Evolutionary conservation across 192 early-diverging fungal genomes (phyloP).

Genomic region (Coemansia sp.): DNA sequence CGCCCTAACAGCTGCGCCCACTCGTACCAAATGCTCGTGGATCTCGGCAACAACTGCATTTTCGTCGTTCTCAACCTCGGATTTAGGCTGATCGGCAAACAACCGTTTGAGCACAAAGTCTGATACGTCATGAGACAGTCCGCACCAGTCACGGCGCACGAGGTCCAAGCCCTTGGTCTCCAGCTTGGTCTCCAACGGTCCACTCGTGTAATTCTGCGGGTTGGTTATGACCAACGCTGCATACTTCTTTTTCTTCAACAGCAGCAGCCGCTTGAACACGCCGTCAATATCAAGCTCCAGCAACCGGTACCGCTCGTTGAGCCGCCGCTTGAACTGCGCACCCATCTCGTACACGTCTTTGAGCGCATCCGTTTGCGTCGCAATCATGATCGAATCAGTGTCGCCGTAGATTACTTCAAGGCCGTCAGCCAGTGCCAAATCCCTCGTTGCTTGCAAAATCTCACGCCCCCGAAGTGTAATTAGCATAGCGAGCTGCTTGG

Average conservation of each 20-base stretch:
- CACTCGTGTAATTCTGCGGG: constrained; percentile 30
- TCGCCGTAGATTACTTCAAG: constrained; percentile 99
- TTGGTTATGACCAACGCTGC: constrained; percentile 69
- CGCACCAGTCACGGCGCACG: constrained; percentile 98
- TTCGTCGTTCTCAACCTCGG: constrained; percentile 43
- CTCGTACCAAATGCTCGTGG: constrained; percentile 65
- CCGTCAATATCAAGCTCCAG: constrained; percentile 98
- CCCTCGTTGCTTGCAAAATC: constrained; percentile 90
- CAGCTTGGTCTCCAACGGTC: constrained; percentile 32
- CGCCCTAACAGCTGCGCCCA: constrained; percentile 69
- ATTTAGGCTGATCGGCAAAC: constrained; percentile 42
- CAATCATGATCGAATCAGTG: constrained; percentile 98
- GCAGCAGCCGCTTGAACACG: constrained; percentile 80
- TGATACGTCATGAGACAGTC: constrained; percentile 84
- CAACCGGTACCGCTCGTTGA: constrained; percentile 90
- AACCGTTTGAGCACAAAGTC: constrained; percentile 68
- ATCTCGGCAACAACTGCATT: constrained; percentile 76
- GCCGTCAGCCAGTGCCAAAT: constrained; percentile 71
- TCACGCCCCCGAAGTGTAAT: constrained; percentile 94
- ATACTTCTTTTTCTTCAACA: constrained; percentile 99
- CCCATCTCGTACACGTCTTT: constrained; percentile 76
- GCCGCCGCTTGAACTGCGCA: constrained; percentile 71
- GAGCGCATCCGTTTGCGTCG: constrained; percentile 74
- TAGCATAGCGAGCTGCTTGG: constrained; percentile 96
- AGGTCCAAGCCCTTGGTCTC: constrained; percentile 96